phyloP scores from a whole-genome alignment of 2,329 filamentous ascomycete genomes.

The Salinomyces thailandicus region DNA sequence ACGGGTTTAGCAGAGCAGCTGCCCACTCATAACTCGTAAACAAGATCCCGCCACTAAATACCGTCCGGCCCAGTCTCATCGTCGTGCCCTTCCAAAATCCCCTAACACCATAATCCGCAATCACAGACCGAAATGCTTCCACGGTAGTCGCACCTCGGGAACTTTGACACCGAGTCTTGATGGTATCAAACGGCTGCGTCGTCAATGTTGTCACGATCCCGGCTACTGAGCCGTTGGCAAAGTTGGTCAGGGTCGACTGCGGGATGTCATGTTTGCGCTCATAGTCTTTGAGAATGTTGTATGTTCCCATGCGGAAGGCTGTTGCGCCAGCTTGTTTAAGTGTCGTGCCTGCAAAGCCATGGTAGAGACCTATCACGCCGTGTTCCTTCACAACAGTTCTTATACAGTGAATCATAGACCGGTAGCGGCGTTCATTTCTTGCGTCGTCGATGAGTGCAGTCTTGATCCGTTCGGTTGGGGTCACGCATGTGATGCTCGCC shows the following conservation, averaged over 20 bases:
- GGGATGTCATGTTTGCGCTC: constrained; percentile 38
- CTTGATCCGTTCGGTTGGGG: constrained; percentile 58
- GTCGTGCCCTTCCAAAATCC: constrained; percentile 59
- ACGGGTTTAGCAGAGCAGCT: constrained; percentile 35
- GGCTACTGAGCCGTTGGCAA: constrained; percentile 51
- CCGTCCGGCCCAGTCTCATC: constrained; percentile 54
- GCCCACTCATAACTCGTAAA: constrained; percentile 54
- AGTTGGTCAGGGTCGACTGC: constrained; percentile 45
- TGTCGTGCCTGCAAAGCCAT: constrained; percentile 50
- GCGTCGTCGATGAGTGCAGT: constrained; percentile 57
- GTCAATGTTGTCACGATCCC: constrained; percentile 50
- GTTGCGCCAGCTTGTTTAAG: constrained; percentile 53
- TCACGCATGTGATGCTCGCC: constrained; percentile 54
- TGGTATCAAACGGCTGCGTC: constrained; percentile 52
- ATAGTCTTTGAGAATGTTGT: constrained; percentile 54
- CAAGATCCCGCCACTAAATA: constrained; percentile 57
- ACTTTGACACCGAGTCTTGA: constrained; percentile 54
- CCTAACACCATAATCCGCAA: constrained; percentile 46
- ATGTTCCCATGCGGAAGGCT: constrained; percentile 51
- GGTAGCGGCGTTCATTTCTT: constrained; percentile 39
- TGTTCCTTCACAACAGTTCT: constrained; percentile 40
- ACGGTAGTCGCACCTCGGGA: constrained; percentile 47
- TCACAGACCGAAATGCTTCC: constrained; percentile 46
- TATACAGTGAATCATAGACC: constrained; percentile 42
- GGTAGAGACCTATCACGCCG: constrained; percentile 46